A percentile compares a stretch with the other conserved stretches of the same genome.
Conservation (phyloP, 2,329 filamentous ascomycete species). For the Botrytis elliptica region DNA sequence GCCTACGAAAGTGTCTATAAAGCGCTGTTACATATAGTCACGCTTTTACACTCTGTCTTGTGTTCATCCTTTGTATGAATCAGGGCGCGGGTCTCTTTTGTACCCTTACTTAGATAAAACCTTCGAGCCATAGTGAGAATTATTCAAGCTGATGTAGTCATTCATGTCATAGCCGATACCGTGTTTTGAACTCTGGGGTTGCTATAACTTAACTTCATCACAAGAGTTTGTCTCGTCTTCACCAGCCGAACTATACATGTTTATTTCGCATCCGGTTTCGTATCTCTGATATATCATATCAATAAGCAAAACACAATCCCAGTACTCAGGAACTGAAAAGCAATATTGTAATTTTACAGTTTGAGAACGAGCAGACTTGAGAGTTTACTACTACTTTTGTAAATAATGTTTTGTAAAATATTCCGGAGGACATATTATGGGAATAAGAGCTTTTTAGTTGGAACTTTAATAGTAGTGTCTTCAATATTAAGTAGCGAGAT, state of each 20-base stretch:
- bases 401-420: rapidly evolving
- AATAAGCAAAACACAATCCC: neutral
- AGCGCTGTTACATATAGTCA: too few species aligned
- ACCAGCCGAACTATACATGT: neutral
- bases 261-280: neutral
- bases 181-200: neutral
- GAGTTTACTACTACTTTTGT: rapidly evolving
- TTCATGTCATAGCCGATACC: neutral
- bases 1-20: too few species aligned
- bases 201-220: neutral
- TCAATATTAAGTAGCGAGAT: neutral
- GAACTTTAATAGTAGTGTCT: neutral
- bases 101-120: neutral
- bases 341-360: neutral
- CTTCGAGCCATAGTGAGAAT: rapidly evolving
- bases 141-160: neutral
- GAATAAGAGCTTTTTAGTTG: neutral
- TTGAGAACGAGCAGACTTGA: neutral
- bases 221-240: neutral
- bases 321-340: neutral
- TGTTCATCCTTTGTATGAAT: too few species aligned
- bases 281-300: neutral
- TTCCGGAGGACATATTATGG: rapidly evolving
- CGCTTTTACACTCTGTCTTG: too few species aligned
- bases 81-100: too few species aligned